Base-by-base conservation (phyloP, 768 basidiomycete species). In the Trametes elegans region DNA sequence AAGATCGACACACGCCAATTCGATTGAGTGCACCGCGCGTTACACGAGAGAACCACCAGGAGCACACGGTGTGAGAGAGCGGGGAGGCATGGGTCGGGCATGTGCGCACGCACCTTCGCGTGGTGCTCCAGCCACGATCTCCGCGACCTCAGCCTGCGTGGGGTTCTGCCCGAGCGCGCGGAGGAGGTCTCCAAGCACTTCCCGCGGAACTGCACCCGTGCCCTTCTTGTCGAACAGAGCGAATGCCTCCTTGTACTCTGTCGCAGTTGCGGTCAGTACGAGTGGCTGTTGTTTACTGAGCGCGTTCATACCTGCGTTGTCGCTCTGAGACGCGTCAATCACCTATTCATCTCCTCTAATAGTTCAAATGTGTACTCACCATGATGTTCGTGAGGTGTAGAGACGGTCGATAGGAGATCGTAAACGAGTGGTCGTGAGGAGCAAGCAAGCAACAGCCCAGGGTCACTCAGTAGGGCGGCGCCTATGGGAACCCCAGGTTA, bases 151-250 rank as follows among this genome's bases (percentile, higher is more conserved):
- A n/a, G 90, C 87, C 70, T 98, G 97, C 0, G 96, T 98, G n/a
- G 97, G 97, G 70, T 99, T 99, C 76, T 98, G 97, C 2, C 97
- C 97, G 3, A 99, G 76, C 0, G 93, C 93, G 39, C 97, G 83
- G 14, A 99, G 74, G 9, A 99, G 82, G 70, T 98, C 96, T 8
- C 97, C 97, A 1, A 99, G 75, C 0, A 86, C 87, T 58, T 94
- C 90, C 3, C 89, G 76, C 0, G 94, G 89, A 27, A 99, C 91
- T 13, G 88, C 80, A 14, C 94, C 94, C 2, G 88, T 91, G 32
- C 97, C 97, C 62, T 86, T 86, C 77, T 98, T 98, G 76, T 99
- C 97, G 71, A 98, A 98, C 28, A 99, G 84, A 40, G 97, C 94
- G 66, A 98, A 98, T 2, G 95, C 95, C 72, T 98, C 93, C 67